A percentile compares a stretch with the other conserved stretches of the same genome.
These are phyloP conservation scores for Fusarium anthophilum DNA, from an alignment of 2,329 filamentous ascomycete genomes.

Conservation along the genomic window DNA sequence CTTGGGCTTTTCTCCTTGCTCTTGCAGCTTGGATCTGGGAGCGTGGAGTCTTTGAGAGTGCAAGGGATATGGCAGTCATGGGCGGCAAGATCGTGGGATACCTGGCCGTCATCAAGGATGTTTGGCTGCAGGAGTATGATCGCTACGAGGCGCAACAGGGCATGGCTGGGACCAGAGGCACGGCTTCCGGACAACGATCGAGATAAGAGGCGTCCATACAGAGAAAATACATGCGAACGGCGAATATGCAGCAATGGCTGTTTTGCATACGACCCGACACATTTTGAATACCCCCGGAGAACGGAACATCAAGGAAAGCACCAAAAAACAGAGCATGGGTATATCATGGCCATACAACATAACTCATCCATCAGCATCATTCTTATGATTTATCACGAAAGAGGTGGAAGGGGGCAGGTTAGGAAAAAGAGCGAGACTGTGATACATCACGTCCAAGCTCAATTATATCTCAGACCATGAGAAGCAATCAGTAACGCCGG, in stretches of 20 bases:
- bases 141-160: conserved; percentile 62
- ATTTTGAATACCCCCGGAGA: conserved; percentile 27
- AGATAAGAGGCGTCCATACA: conserved; percentile 1
- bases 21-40: conserved; percentile 68
- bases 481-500: conserved; percentile 41
- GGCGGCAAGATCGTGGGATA: conserved; percentile 57
- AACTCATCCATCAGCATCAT: not conserved
- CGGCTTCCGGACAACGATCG: conserved; percentile 31
- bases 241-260: not conserved
- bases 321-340: not conserved
- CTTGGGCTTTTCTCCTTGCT: conserved; percentile 69
- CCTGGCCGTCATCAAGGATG: conserved; percentile 58
- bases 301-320: conserved; percentile 7
- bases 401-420: conserved; percentile 23
- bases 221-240: conserved; percentile 14
- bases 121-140: conserved; percentile 68
- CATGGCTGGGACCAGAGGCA: conserved; percentile 31
- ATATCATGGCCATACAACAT: not conserved
- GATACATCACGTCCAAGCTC: conserved; percentile 24
- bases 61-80: conserved; percentile 63
- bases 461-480: conserved; percentile 29
- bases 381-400: conserved; percentile 13
- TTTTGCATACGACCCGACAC: not conserved
- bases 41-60: conserved; percentile 71
- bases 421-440: conserved; percentile 3